Percentiles rank a stretch among this genome's conserved stretches.
These are phyloP conservation scores for Cercospora sojina DNA, from an alignment of 2,329 filamentous ascomycete genomes.

Conservation along the genomic window DNA sequence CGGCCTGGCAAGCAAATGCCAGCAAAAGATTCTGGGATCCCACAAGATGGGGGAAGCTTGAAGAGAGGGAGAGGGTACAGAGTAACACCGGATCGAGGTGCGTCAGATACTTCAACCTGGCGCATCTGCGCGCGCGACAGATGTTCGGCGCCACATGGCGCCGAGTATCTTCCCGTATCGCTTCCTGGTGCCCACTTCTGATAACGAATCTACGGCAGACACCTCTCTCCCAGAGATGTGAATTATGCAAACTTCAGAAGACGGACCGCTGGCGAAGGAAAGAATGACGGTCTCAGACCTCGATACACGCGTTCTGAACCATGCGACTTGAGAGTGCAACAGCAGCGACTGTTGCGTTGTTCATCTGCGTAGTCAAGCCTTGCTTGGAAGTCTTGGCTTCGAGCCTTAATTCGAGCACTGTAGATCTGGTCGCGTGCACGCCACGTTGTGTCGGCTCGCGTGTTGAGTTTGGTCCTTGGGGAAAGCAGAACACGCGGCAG, in stretches of 20 bases:
- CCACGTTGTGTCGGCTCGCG: not conserved
- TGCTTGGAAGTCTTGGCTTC: conserved; percentile 5
- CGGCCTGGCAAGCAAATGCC: conserved; percentile 10
- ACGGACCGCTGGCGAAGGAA: not conserved
- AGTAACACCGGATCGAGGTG: not conserved
- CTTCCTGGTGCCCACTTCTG: not conserved
- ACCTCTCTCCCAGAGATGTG: not conserved
- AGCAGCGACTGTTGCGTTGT: not conserved
- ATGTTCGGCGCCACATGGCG: conserved; percentile 5
- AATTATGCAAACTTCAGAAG: not conserved
- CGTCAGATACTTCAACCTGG: not conserved
- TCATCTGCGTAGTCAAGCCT: conserved; percentile 1
- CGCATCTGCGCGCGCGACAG: not conserved
- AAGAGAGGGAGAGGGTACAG: not conserved
- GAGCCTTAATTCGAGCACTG: not conserved
- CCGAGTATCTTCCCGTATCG: conserved; percentile 3
- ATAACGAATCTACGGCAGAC: not conserved
- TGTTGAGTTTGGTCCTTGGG: not conserved
- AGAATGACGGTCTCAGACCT: not conserved
- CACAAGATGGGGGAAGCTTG: not conserved
- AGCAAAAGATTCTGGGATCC: not conserved
- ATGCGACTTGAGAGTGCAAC: not conserved
- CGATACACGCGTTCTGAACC: not conserved
- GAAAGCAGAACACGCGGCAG: not conserved
- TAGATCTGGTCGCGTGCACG: not conserved